phyloP scores from a whole-genome alignment of 169 alveolate species.

The Plasmodium gallinaceum region DNA sequence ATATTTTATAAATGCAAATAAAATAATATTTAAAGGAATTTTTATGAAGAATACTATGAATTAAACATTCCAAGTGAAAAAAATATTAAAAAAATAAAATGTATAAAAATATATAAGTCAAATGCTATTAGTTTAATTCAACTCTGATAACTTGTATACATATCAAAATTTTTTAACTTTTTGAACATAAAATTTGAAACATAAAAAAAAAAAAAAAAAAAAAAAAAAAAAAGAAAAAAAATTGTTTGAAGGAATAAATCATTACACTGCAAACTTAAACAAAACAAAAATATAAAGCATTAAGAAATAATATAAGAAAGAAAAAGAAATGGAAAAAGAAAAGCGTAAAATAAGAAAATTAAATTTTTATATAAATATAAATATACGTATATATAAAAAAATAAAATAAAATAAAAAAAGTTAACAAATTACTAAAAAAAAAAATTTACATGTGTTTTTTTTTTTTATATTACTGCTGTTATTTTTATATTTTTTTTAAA shows the following conservation, averaged over 20 bases:
- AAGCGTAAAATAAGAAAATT: background rate
- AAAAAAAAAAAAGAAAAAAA: no score
- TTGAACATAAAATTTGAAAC: conserved; percentile 10
- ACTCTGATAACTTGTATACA: conserved; percentile 19
- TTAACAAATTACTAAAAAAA: no score
- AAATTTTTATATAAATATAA: background rate
- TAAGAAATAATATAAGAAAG: background rate
- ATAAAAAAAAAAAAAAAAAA: background rate
- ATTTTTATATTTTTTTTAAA: no score
- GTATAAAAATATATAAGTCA: conserved; percentile 3
- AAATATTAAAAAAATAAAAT: background rate
- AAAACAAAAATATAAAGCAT: conserved; percentile 13
- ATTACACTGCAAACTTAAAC: conserved; percentile 20
- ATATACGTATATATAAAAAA: background rate
- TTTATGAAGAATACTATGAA: background rate
- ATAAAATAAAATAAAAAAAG: no score
- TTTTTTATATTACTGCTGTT: no score
- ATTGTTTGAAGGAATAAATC: no score
- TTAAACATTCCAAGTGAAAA: background rate
- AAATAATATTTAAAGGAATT: no score
- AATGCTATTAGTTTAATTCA: conserved; percentile 26
- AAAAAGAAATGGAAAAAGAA: background rate
- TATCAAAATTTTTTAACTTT: background rate
- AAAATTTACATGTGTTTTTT: no score
- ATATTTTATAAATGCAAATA: no score